A percentile compares a stretch with the other conserved stretches of the same genome.
These are phyloP conservation scores for Ophiostoma sp. DNA, from an alignment of 2,329 filamentous ascomycete genomes.

Conservation along the genomic window DNA sequence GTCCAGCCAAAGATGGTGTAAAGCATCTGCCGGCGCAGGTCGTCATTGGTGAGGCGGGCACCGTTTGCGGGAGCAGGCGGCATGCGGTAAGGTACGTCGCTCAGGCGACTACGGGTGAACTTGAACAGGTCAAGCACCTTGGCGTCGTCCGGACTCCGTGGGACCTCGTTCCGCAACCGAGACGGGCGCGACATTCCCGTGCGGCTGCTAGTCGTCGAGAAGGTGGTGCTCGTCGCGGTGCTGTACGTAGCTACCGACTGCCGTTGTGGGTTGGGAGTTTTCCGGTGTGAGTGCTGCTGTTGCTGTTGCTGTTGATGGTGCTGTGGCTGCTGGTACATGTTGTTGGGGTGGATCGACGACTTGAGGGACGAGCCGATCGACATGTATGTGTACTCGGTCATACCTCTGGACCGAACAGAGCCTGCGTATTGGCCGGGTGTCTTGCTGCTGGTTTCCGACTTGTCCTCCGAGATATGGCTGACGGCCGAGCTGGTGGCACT, in stretches of 20 bases:
- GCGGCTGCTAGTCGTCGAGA: constrained; percentile 46
- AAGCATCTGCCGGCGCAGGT: constrained; percentile 87
- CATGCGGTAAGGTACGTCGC: constrained; percentile 76
- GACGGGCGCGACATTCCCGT: constrained; percentile 51
- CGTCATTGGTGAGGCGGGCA: constrained; percentile 67
- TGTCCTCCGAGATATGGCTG: constrained; percentile 45
- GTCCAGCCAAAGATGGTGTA: constrained; percentile 95
- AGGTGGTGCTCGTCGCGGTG: constrained; percentile 50
- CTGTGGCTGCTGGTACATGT: constrained; percentile 20
- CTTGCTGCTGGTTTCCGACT: constrained; percentile 45
- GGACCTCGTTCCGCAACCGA: constrained; percentile 74
- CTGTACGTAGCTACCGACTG: constrained; percentile 52
- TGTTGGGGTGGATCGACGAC: constrained; percentile 36
- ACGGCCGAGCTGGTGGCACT: constrained; percentile 65
- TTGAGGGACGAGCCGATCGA: constrained; percentile 63
- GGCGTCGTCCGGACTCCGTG: constrained; percentile 73
- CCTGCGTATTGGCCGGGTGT: constrained; percentile 51
- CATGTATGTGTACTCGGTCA: constrained; percentile 67
- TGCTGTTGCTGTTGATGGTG: background rate
- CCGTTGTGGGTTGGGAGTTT: constrained; percentile 36
- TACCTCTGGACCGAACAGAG: constrained; percentile 54
- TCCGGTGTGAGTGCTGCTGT: constrained; percentile 29
- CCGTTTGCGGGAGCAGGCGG: constrained; percentile 62
- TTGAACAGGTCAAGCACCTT: constrained; percentile 80
- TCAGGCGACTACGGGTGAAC: constrained; percentile 75